Conservation (phyloP, 345 rosid genomes). For the Acer saccharum region DNA sequence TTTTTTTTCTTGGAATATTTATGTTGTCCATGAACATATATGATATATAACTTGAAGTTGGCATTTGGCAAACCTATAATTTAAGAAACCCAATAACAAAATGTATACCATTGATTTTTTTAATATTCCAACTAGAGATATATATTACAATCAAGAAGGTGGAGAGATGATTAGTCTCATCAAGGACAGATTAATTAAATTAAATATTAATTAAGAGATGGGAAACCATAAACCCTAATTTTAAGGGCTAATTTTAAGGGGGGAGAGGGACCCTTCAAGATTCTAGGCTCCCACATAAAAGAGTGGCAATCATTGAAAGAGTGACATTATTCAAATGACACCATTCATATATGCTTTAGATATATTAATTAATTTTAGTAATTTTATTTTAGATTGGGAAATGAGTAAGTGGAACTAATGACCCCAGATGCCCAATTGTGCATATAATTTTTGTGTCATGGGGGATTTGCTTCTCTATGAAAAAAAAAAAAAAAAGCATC, state of each 20-base stretch:
- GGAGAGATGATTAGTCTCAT: slow-evolving; percentile 49
- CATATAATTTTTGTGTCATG: neutral
- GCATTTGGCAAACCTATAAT: slow-evolving; percentile 19
- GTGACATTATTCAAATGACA: slow-evolving; percentile 24
- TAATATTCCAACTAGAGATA: neutral
- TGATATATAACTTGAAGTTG: slow-evolving; percentile 5
- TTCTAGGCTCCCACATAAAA: slow-evolving; percentile 37
- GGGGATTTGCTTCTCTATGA: slow-evolving; percentile 30
- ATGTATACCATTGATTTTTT: neutral
- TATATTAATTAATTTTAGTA: neutral
- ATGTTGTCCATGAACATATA: neutral
- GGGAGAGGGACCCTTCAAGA: slow-evolving; percentile 35
- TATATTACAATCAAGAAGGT: slow-evolving; percentile 30
- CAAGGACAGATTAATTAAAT: slow-evolving; percentile 20
- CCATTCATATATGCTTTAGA: slow-evolving; percentile 19
- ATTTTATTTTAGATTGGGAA: slow-evolving; percentile 22
- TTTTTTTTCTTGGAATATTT: neutral
- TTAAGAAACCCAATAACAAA: slow-evolving; percentile 23
- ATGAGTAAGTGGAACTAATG: slow-evolving; percentile 48
- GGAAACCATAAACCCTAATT: slow-evolving; percentile 28
- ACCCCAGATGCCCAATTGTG: slow-evolving; percentile 12
- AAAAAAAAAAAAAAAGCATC: slow-evolving; percentile 25
- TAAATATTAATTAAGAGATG: slow-evolving; percentile 3
- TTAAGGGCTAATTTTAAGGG: slow-evolving; percentile 36
- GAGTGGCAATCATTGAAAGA: slow-evolving; percentile 65